Evolutionary conservation across 2,329 filamentous ascomycete genomes (phyloP), one percentile per base, ranked within the genome.

Genomic region (Xylaria sp.): DNA sequence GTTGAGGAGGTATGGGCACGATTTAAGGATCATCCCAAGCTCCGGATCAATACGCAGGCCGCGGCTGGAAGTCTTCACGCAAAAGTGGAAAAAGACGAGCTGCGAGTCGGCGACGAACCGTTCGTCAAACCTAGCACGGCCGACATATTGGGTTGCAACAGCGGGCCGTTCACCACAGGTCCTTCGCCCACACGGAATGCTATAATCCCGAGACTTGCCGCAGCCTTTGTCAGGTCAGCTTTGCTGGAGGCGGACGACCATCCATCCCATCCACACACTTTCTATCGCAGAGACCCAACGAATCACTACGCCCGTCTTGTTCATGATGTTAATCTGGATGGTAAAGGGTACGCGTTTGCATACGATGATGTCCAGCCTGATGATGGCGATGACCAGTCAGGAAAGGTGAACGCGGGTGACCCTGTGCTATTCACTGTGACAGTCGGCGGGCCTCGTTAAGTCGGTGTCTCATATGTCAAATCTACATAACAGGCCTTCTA

Each of bases 101-200:
- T 83, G 3, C 79, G 80, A 1, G 72, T 82, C 28, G 80, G 76
- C 41, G 70, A 71, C 10, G 81, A 83, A 71, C 39, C 48, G 1
- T 93, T 92, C 76, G 66, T 75, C 1, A 82, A 85, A 66, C 90
- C 90, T 0, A 84, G 80, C 1, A 86, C 87, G 1, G 80, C 80
- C 13, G 90, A 93, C 77, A 90, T 93, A 69, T 88, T 92, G 75
- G 85, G 85, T 41, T 91, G 89, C 79, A 89, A 86, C 72, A 88
- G 85, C 1, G 89, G 89, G 0, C 88, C 89, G 0, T 91, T 91
- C 71, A 80, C 82, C 8, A 81, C 78, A 8, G 80, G 71, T 74
- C 81, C 53, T 74, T 85, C 67, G 60, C 68, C 76, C 25, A 75
- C 65, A 74, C 83, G 75, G 57, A 83, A 75, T 78, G 80, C 80